Base-by-base conservation (phyloP, 2,329 filamentous ascomycete species). In the Nectriaceae sp. region DNA sequence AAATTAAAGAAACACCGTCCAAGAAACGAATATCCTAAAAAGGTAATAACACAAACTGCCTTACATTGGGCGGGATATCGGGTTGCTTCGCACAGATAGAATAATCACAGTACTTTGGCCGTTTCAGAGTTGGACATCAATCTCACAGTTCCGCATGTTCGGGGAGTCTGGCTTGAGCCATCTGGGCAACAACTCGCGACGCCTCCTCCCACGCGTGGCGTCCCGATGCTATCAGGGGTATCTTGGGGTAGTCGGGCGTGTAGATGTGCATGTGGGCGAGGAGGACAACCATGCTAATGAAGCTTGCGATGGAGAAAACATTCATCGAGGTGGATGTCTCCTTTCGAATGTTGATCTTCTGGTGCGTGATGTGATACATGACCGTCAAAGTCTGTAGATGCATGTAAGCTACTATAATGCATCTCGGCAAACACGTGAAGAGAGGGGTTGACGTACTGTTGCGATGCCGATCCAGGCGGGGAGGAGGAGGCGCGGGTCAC, bases 401-500 rank as follows among this genome's bases (percentile, higher is more conserved):
- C 42, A 31, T 8, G 26, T 31, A 8, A 31, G 26, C 26, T 31
- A 15, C 10, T 15, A 15, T 31, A n/a, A n/a, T 31, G 26, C 8
- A 10, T 15, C 26, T 31, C 26, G 26, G 26, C 26, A 15, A 15
- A 31, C 26, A 15, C 26, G 26, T 26, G 40, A 40, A 42, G 36
- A 44, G 37, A 39, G 21, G 36, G 39, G 48, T 21, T 41, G 44
- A 66, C 77, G 48, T 73, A 89, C 86, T 43, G 84, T 89, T 44
- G 88, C 85, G 56, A 91, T 90, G 54, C 82, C 80, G 54, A 92
- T 85, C 88, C 88, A 92, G 36, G 87, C 87, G 8, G 87, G 87
- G 20, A 92, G 76, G 21, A 91, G 76, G 48, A 90, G 78, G 22
- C 86, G 80, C 3, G 85, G 80, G 64, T 90, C 86, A 56, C 83